Percentiles rank a stretch among this genome's conserved stretches.
These are phyloP conservation scores for Dendrostoma leiphaemia DNA, from an alignment of 2,329 filamentous ascomycete genomes.

Conservation along the genomic window DNA sequence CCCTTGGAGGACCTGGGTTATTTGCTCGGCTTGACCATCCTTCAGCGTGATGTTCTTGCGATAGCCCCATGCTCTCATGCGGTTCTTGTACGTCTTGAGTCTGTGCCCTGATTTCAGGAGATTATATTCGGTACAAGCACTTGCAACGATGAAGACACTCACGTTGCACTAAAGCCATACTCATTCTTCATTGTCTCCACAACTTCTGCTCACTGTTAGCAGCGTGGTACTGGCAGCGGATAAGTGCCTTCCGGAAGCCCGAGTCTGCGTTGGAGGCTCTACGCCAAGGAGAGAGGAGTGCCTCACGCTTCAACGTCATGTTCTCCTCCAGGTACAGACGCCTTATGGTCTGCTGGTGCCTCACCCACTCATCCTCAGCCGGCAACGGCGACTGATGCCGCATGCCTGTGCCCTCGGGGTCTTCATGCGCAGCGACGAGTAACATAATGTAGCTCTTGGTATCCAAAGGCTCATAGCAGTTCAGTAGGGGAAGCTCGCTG, in stretches of 20 bases:
- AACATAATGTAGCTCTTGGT: too few relatives aligned
- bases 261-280: too few relatives aligned
- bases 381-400: background rate
- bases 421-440: too few relatives aligned
- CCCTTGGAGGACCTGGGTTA: background rate
- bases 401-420: too few relatives aligned
- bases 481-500: too few relatives aligned
- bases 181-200: background rate
- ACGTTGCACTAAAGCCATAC: background rate
- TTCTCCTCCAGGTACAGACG: background rate
- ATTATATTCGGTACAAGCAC: too few relatives aligned
- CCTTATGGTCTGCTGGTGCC: background rate
- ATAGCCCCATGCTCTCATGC: background rate
- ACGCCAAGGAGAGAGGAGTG: too few relatives aligned
- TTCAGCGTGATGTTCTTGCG: background rate
- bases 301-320: constrained; percentile 1
- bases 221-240: too few relatives aligned
- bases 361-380: background rate
- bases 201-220: too few relatives aligned
- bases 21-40: background rate
- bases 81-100: background rate
- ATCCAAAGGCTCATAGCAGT: too few relatives aligned
- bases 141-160: too few relatives aligned
- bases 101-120: background rate
- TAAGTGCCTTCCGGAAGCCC: too few relatives aligned